Base-by-base conservation (phyloP, 208 protist genomes). In the Leishmania braziliensis region DNA sequence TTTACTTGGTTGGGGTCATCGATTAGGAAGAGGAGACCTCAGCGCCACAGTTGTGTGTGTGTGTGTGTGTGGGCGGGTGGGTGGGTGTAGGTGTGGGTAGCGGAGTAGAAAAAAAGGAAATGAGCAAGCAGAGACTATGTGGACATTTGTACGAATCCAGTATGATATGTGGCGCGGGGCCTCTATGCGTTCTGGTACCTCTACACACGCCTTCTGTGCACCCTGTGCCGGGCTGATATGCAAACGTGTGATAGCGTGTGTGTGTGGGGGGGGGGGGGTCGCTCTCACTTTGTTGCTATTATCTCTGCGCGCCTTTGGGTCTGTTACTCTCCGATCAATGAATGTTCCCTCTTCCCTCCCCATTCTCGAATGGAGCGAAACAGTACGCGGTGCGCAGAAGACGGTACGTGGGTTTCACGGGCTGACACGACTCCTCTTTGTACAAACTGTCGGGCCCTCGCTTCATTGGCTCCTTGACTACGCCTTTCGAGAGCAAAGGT, bases 221-320 rank as follows among this genome's bases (percentile, higher is more conserved):
- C 54, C 10, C 29, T 63, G 36, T 65, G 16, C 9, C 39, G 20
- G 43, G 8, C 39, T 54, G 36, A 68, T 16, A 29, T 56, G 10
- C 48, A 81, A 8, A 51, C 54, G 50, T 36, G 68, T 48, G 36
- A 16, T 36, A 58, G n/a, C 23, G 43, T 76, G 51, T 84, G 8
- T 50, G n/a, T 77, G 66, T 46, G 43, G 0, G 5, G 43, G 43
- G 43, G 43, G 4, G 43, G 43, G 43, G 43, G 43, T 48, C 29
- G 29, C 29, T 48, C 46, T 73, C 46, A 18, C 14, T 80, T 73
- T 36, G 10, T 72, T 79, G 54, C 29, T 71, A 51, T 75, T 73
- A 18, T 16, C 33, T 73, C 69, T 73, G 69, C 48, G 26, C 3
- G 1, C 12, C 9, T n/a, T 73, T 51, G 60, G n/a, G 26, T 23